Conservation (phyloP, 139 green algal genomes). For the Asterochloris sp. region DNA sequence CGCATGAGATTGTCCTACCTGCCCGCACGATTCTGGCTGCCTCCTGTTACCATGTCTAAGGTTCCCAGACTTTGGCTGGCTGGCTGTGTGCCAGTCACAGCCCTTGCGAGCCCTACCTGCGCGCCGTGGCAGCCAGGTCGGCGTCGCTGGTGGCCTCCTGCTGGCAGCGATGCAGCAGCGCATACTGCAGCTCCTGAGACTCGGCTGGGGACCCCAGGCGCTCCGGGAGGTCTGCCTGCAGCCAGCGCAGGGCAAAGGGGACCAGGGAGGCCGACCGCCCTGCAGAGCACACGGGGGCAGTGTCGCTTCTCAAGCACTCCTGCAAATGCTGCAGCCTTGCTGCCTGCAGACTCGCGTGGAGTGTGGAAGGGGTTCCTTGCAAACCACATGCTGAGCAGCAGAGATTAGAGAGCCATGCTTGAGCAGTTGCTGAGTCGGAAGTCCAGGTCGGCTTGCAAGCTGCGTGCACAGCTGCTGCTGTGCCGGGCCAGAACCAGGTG, state of each 20-base stretch:
- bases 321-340: background rate
- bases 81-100: too few species aligned
- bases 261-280: conserved; percentile 3
- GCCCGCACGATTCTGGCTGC: too few species aligned
- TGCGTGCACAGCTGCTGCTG: too few species aligned
- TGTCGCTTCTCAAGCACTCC: background rate
- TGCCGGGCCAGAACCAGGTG: too few species aligned
- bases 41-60: too few species aligned
- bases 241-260: conserved; percentile 32
- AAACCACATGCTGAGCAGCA: background rate
- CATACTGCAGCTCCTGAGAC: conserved; percentile 9
- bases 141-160: background rate
- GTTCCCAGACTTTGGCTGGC: too few species aligned
- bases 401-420: background rate
- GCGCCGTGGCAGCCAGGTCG: background rate
- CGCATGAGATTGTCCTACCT: too few species aligned
- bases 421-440: background rate
- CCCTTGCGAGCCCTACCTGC: background rate
- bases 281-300: background rate
- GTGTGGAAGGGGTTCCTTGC: background rate
- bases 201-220: conserved; percentile 4
- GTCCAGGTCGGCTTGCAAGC: too few species aligned
- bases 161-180: conserved; percentile 28
- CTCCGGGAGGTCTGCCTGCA: conserved; percentile 18
- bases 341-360: too few species aligned